These are phyloP conservation scores for Blumeria graminis DNA, from an alignment of 2,329 filamentous ascomycete species.

Conservation along the genomic window DNA sequence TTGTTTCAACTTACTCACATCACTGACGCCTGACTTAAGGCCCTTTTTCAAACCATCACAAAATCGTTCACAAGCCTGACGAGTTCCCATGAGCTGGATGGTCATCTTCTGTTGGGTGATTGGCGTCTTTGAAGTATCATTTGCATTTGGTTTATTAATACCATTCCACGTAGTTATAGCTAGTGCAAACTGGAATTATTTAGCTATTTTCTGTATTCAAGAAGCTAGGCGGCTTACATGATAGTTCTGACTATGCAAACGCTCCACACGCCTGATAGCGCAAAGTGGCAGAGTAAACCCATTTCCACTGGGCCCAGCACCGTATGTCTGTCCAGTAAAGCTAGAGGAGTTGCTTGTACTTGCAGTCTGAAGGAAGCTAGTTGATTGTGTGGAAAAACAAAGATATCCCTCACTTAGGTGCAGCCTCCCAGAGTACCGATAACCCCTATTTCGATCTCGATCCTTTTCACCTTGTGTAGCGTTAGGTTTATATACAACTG, in stretches of 20 bases:
- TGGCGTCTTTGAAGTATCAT: conserved; percentile 19
- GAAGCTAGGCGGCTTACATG: conserved; percentile 21
- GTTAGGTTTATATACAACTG: conserved; percentile 22
- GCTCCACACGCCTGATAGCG: conserved; percentile 74
- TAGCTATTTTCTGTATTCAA: conserved; percentile 5
- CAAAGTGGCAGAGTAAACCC: conserved; percentile 88
- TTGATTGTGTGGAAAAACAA: conserved; percentile 85
- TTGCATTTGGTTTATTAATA: conserved; percentile 28
- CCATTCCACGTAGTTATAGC: conserved; percentile 90
- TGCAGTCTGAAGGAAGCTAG: conserved; percentile 62
- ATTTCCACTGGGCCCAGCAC: conserved; percentile 78
- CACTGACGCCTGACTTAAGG: conserved; percentile 63
- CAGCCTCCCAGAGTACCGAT: conserved; percentile 76
- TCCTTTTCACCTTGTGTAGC: conserved; percentile 46
- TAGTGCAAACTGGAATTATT: conserved; percentile 45
- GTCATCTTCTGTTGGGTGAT: background rate
- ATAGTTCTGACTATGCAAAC: conserved; percentile 78
- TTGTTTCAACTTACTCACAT: conserved; percentile 60
- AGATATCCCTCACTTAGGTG: conserved; percentile 87
- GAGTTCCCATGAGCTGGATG: conserved; percentile 33
- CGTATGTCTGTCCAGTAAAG: conserved; percentile 83
- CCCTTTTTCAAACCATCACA: conserved; percentile 89
- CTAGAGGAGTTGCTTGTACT: conserved; percentile 56
- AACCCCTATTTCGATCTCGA: conserved; percentile 41
- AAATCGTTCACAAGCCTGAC: conserved; percentile 78